Percentiles rank a stretch among this genome's conserved stretches.
Evolutionary conservation across 108 stramenopile genomes (phyloP).

Genomic region (Epithemia pelagica): DNA sequence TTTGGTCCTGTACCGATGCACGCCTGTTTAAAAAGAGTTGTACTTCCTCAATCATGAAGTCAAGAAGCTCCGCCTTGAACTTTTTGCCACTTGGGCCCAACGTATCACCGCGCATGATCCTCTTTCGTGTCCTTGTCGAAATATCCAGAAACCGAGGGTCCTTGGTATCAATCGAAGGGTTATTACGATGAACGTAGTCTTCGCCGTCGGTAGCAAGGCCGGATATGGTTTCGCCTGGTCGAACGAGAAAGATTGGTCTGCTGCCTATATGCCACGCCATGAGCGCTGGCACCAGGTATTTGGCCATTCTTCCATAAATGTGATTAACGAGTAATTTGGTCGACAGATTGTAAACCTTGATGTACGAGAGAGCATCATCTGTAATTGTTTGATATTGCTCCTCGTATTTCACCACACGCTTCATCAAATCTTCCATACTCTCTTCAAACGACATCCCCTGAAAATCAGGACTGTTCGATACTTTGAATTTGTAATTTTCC

Average conservation of each 20-base stretch:
- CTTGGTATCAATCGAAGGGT: conserved; percentile 6
- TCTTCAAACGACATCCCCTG: conserved; percentile 51
- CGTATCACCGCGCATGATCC: conserved; percentile 41
- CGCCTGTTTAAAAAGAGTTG: conserved; percentile 49
- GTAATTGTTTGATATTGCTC: conserved; percentile 87
- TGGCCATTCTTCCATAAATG: conserved; percentile 82
- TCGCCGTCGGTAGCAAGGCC: conserved; percentile 37
- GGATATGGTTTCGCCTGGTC: conserved; percentile 75
- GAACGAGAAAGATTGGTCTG: conserved; percentile 74
- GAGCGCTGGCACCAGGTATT: conserved; percentile 76
- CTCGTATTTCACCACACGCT: conserved; percentile 87
- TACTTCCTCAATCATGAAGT: conserved; percentile 57
- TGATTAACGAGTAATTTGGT: conserved; percentile 72
- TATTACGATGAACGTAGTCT: conserved; percentile 23
- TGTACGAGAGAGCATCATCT: conserved; percentile 88
- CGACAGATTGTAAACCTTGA: conserved; percentile 84
- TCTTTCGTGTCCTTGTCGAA: conserved; percentile 18
- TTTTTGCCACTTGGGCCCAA: conserved; percentile 50
- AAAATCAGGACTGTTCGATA: conserved; percentile 81
- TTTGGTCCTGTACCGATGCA: conserved; percentile 30
- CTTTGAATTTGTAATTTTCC: conserved; percentile 76
- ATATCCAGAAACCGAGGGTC: conserved; percentile 19
- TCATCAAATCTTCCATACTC: conserved; percentile 75
- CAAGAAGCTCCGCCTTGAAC: conserved; percentile 66
- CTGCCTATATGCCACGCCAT: conserved; percentile 92